Conservation (phyloP, 2,329 filamentous ascomycete species). For the Fusarium buxicola region DNA sequence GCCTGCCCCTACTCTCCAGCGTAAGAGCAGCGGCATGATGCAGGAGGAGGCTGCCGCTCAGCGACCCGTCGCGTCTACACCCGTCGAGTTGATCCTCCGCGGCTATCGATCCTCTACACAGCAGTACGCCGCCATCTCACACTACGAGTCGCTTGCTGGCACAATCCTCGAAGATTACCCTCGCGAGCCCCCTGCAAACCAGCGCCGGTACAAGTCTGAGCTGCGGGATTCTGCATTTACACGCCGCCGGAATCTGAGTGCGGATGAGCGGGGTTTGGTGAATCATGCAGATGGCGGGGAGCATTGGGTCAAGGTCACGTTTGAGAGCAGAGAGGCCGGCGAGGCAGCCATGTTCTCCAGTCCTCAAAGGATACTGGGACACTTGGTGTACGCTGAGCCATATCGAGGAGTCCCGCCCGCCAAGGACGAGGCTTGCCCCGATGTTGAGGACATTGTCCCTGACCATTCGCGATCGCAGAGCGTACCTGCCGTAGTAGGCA, state of each 20-base stretch:
- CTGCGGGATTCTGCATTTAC: constrained; percentile 79
- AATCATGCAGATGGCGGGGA: constrained; percentile 84
- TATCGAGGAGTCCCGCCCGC: constrained; percentile 74
- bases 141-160: constrained; percentile 88
- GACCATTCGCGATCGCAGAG: constrained; percentile 51
- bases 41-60: constrained; percentile 56
- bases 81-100: constrained; percentile 84
- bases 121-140: constrained; percentile 88
- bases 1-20: constrained; percentile 45
- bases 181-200: constrained; percentile 79
- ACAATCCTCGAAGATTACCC: constrained; percentile 94
- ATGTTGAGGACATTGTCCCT: constrained; percentile 55
- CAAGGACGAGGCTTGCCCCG: constrained; percentile 72
- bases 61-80: constrained; percentile 54
- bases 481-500: constrained; percentile 49
- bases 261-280: constrained; percentile 81
- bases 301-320: constrained; percentile 93
- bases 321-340: constrained; percentile 78
- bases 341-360: constrained; percentile 76
- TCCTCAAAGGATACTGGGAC: constrained; percentile 77
- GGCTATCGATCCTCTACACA: constrained; percentile 76
- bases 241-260: constrained; percentile 72
- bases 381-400: constrained; percentile 76
- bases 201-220: constrained; percentile 78
- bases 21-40: constrained; percentile 52